phyloP scores from a whole-genome alignment of 345 rosid genomes.

The Kandelia obovata region DNA sequence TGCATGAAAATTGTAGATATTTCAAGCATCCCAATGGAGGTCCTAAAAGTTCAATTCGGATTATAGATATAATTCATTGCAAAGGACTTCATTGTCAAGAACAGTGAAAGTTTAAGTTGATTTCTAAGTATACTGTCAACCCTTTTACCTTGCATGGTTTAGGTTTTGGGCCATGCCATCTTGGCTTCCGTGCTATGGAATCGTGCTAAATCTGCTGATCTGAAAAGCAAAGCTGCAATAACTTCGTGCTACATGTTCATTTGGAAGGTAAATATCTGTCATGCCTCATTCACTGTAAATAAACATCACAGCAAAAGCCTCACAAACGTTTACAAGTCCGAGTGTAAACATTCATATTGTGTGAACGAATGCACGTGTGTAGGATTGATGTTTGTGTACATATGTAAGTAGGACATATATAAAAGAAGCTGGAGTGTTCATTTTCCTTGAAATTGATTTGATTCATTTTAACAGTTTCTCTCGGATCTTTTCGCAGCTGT shows the following conservation, averaged over 20 bases:
- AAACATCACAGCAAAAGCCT: background rate
- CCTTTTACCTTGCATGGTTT: constrained; percentile 1
- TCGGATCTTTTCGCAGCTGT: constrained; percentile 50
- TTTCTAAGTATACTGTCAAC: background rate
- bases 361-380: too few species aligned
- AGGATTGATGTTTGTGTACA: too few species aligned
- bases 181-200: constrained; percentile 59
- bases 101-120: background rate
- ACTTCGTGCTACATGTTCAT: constrained; percentile 93
- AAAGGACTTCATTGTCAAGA: too few species aligned
- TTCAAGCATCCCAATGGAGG: background rate
- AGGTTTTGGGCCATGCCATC: constrained; percentile 75
- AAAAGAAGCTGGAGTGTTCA: too few species aligned
- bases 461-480: background rate
- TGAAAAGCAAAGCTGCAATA: constrained; percentile 70
- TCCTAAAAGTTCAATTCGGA: background rate
- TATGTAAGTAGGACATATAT: too few species aligned
- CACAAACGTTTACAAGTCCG: too few species aligned
- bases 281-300: background rate
- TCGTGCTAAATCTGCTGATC: constrained; percentile 71
- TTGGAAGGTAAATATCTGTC: constrained; percentile 69
- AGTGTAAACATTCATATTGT: too few species aligned
- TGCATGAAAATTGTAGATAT: background rate
- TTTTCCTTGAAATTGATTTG: too few species aligned
- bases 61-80: background rate